Conservation (phyloP, 257 asterid species). For the Scutellaria galericulata region DNA sequence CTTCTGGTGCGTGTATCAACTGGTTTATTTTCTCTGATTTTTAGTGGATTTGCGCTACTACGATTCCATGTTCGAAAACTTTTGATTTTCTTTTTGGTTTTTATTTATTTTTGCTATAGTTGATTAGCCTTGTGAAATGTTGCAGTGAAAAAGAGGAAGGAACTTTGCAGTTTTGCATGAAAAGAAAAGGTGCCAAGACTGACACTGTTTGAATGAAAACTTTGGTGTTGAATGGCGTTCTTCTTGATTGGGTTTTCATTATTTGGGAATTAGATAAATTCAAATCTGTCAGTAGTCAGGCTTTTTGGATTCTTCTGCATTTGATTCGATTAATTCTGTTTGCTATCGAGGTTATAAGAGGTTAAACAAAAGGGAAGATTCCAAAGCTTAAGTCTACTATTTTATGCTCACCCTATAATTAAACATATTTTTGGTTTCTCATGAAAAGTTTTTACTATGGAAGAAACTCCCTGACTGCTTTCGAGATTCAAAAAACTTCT, state of each 20-base stretch:
- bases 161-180: constrained; percentile 2
- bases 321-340: constrained; percentile 18
- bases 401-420: not conserved
- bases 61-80: not conserved
- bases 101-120: constrained; percentile 4
- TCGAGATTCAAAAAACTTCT: constrained; percentile 2
- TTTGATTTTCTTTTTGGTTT: not conserved
- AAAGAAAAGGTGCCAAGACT: not conserved
- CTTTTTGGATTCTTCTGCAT: constrained; percentile 7
- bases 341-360: constrained; percentile 4
- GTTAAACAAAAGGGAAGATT: constrained; percentile 44
- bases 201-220: not conserved
- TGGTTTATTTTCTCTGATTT: not conserved
- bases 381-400: constrained; percentile 34
- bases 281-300: constrained; percentile 26
- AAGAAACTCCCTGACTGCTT: not conserved
- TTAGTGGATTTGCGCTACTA: constrained; percentile 8
- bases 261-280: constrained; percentile 33
- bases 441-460: not conserved
- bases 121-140: constrained; percentile 19
- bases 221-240: not conserved
- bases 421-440: not conserved
- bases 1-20: not conserved
- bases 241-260: not conserved
- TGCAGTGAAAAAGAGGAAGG: constrained; percentile 24